phyloP scores from a whole-genome alignment of 202 grass and related monocot species.

The Saccharum hybrid region DNA sequence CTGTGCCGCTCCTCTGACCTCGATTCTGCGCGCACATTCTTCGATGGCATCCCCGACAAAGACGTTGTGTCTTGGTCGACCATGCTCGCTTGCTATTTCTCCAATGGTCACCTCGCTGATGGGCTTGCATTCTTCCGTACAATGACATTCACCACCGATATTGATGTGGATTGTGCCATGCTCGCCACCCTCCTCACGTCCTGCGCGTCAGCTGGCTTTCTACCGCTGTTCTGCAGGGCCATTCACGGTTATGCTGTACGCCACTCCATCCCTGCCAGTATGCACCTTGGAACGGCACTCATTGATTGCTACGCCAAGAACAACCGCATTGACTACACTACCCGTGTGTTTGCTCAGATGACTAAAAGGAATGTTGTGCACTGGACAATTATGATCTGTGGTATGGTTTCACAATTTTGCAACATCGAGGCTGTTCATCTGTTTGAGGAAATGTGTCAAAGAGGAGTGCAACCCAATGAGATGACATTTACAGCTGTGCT shows the following conservation, averaged over 20 bases:
- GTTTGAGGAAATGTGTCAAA: conserved; percentile 60
- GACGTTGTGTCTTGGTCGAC: conserved; percentile 63
- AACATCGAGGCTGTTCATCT: conserved; percentile 43
- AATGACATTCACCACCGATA: conserved; percentile 38
- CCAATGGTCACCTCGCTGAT: background rate
- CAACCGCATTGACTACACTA: conserved; percentile 50
- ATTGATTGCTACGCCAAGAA: conserved; percentile 62
- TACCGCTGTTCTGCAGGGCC: conserved; percentile 46
- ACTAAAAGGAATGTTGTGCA: conserved; percentile 51
- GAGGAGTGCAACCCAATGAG: conserved; percentile 53
- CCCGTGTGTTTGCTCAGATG: conserved; percentile 48
- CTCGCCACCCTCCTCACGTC: conserved; percentile 54
- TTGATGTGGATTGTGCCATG: conserved; percentile 44
- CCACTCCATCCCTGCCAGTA: background rate
- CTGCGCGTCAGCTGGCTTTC: conserved; percentile 44
- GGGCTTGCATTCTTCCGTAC: conserved; percentile 63
- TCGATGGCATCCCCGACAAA: conserved; percentile 55
- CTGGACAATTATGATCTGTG: conserved; percentile 72
- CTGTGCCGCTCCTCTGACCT: conserved; percentile 47
- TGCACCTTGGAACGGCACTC: conserved; percentile 60
- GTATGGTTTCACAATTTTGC: conserved; percentile 47
- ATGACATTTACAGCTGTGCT: conserved; percentile 65
- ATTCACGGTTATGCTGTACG: conserved; percentile 57
- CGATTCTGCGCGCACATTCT: conserved; percentile 47
- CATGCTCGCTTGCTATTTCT: conserved; percentile 62